Base-by-base conservation (phyloP, 306 rosid genomes). In the Rubus idaeus region DNA sequence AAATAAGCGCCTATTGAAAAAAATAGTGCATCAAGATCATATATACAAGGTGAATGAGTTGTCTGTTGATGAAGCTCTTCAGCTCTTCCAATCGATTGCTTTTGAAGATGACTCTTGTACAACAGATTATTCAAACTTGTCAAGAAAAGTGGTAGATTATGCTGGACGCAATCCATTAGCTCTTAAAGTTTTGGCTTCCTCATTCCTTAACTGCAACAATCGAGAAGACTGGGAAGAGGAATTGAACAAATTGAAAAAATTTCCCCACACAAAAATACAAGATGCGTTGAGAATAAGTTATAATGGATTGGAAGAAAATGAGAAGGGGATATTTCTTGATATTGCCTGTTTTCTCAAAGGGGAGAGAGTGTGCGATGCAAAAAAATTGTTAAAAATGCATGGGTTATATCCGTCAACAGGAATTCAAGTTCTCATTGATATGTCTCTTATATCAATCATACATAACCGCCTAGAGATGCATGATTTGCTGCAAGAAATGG, bases 261-360 rank as follows among this genome's bases (percentile, higher is more conserved):
- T 39, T 53, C 78, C 60, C 9, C 73, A 73, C 21, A 41, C 42
- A 1, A 23, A 52, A 41, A 30, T 73, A 52, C 68, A 50, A 7
- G 30, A 73, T 8, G 44, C 16, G 63, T 35, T 79, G 42, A 79
- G 49, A 45, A 8, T 65, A 11, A 73, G 83, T 65, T 79, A 51
- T 30, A 53, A 73, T 53, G 70, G 70, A 8, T 58, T 79, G 26
- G 74, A 79, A 30, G 74, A 44, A 0, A 23, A 56, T 57, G 83
- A 64, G 73, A 78, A 73, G 77, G 70, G 40, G 10, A 76, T 85
- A 8, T 85, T 85, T 69, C 68, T 79, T 21, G 75, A 75, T 53
- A 37, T 53, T 37, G 75, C 65, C 1, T 84, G 88, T 68, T 88
- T 86, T 76, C 84, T 88, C 46, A 81, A 83, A 12, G 88, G 86